phyloP scores from a whole-genome alignment of 225 moss, liverwort and hornwort species.

The Pleurozium schreberi region DNA sequence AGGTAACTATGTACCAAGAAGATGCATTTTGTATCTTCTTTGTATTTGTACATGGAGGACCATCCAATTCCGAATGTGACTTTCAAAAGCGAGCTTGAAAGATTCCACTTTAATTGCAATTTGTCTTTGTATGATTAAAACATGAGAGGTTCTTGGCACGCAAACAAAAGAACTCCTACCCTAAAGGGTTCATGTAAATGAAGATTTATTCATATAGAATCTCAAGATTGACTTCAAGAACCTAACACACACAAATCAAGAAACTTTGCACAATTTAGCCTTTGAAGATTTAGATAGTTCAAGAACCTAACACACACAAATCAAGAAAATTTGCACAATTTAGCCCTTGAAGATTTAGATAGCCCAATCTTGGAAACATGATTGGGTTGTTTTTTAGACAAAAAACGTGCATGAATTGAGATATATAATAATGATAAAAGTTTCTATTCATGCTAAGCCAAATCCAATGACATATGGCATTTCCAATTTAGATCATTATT shows the following conservation, averaged over 20 bases:
- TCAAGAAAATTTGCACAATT: accelerated
- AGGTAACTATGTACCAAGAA: too few species aligned
- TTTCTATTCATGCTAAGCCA: background rate
- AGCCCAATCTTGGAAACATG: background rate
- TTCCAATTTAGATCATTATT: background rate
- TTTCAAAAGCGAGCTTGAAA: background rate
- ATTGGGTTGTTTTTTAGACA: too few species aligned
- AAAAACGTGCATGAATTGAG: background rate
- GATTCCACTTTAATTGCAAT: background rate
- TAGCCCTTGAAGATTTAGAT: background rate
- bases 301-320: accelerated
- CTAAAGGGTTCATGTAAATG: accelerated
- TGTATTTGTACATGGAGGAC: too few species aligned
- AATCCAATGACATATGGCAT: background rate
- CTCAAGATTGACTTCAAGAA: background rate
- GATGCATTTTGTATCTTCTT: too few species aligned
- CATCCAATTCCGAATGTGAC: background rate
- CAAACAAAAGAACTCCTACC: background rate
- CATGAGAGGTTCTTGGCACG: accelerated
- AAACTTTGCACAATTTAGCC: accelerated
- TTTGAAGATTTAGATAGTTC: background rate
- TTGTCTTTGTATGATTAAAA: background rate
- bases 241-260: accelerated
- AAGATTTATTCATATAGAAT: background rate
- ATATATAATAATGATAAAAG: background rate